These are phyloP conservation scores for Botrytis fabae DNA, from an alignment of 2,329 filamentous ascomycete species.

Conservation along the genomic window DNA sequence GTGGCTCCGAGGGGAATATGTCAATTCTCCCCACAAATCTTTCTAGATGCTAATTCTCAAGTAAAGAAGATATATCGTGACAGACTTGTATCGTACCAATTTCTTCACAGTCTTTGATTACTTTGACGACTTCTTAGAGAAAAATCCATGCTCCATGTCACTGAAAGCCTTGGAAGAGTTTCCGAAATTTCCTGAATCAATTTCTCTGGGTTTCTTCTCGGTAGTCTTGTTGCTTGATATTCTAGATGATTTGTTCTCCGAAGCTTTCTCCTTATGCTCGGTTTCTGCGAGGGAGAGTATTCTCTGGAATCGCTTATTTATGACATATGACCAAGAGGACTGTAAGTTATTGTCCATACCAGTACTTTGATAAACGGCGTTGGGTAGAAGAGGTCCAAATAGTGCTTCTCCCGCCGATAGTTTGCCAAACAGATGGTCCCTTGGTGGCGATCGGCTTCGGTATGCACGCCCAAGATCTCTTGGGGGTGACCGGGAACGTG, in stretches of 20 bases:
- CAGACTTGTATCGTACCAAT: neutral
- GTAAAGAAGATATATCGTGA: neutral
- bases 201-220: rapidly evolving
- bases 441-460: neutral
- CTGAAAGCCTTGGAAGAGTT: rapidly evolving
- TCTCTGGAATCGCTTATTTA: neutral
- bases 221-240: neutral
- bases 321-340: rapidly evolving
- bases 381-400: neutral
- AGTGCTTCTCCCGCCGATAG: rapidly evolving
- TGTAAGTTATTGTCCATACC: rapidly evolving
- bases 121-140: neutral
- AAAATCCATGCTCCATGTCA: neutral
- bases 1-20: neutral
- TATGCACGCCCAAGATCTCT: neutral
- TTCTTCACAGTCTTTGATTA: neutral
- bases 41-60: neutral
- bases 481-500: neutral
- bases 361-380: too few relatives aligned
- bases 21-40: rapidly evolving
- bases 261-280: neutral
- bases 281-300: neutral
- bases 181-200: neutral
- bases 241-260: too few relatives aligned
- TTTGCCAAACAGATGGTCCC: rapidly evolving